Evolutionary conservation across 2,329 filamentous ascomycete species (phyloP).

Genomic region (Fusarium veterinarium): DNA sequence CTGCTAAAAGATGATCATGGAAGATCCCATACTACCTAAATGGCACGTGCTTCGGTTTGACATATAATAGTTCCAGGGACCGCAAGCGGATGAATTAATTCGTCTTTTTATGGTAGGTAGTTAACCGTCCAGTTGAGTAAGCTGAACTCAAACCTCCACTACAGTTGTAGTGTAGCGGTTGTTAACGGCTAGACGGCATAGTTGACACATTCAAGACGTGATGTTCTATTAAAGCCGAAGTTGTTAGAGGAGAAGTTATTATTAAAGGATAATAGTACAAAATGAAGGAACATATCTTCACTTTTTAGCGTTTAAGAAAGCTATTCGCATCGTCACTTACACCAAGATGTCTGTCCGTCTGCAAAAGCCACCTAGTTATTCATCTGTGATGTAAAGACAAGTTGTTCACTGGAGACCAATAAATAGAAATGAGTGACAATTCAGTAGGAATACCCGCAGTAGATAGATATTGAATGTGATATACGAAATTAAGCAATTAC

Average conservation of each 20-base stretch:
- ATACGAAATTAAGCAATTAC: background rate
- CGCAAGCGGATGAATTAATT: background rate
- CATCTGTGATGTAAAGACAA: background rate
- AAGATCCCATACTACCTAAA: background rate
- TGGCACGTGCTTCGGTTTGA: background rate
- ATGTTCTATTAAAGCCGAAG: background rate
- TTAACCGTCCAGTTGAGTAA: background rate
- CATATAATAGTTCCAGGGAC: background rate
- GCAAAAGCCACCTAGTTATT: background rate
- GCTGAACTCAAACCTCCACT: background rate
- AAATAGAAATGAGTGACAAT: no score
- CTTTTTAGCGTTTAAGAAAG: background rate
- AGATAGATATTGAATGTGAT: background rate
- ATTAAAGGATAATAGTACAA: background rate
- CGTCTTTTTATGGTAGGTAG: background rate
- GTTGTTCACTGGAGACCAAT: background rate
- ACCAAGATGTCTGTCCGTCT: fast-evolving
- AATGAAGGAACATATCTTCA: background rate
- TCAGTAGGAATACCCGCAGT: background rate
- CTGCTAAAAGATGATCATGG: conserved; percentile 1
- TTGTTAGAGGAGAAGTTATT: background rate
- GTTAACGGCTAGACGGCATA: background rate
- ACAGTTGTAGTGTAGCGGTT: background rate
- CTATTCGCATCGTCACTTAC: fast-evolving
- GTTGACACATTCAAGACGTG: no score